Evolutionary conservation across 2,329 filamentous ascomycete genomes (phyloP).

Genomic region (Talaromyces sp.): DNA sequence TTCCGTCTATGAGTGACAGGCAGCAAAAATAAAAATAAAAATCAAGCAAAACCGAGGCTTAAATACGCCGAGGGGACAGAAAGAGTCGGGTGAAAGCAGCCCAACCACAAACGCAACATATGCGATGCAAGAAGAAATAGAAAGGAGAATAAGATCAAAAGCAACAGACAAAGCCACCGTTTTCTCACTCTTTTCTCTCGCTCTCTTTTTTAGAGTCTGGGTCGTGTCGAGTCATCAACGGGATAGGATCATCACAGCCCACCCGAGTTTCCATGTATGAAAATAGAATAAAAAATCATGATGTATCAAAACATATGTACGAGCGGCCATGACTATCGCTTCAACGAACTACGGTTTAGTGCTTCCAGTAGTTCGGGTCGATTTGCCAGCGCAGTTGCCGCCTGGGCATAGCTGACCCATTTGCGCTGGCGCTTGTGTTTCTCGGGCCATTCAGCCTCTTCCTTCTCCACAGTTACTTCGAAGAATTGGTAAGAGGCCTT

Average conservation of each 20-base stretch:
- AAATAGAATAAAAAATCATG: constrained; percentile 3
- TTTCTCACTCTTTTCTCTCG: constrained; percentile 15
- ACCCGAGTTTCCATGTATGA: constrained; percentile 15
- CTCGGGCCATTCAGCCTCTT: constrained; percentile 90
- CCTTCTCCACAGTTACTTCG: constrained; percentile 83
- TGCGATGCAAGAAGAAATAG: constrained; percentile 15
- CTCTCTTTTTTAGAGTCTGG: constrained; percentile 13
- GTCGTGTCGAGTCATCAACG: constrained; percentile 28
- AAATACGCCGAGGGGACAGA: background rate
- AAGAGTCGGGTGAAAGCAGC: constrained; percentile 11
- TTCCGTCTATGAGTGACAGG: constrained; percentile 13
- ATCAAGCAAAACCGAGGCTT: constrained; percentile 2
- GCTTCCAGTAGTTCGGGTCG: constrained; percentile 89
- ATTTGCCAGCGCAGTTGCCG: constrained; percentile 72
- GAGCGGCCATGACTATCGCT: constrained; percentile 40
- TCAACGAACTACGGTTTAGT: constrained; percentile 76
- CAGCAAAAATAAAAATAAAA: too few relatives aligned
- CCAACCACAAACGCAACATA: constrained; percentile 11
- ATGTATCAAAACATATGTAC: constrained; percentile 8
- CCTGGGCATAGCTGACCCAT: constrained; percentile 86
- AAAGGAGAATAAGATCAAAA: constrained; percentile 5
- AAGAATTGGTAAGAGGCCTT: constrained; percentile 65
- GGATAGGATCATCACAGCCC: constrained; percentile 7
- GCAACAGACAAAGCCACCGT: constrained; percentile 20
- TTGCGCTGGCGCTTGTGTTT: constrained; percentile 84